Evolutionary conservation across 192 early-diverging fungal genomes (phyloP), one percentile per base, ranked within the genome.

Genomic region (Lobosporangium transversale): DNA sequence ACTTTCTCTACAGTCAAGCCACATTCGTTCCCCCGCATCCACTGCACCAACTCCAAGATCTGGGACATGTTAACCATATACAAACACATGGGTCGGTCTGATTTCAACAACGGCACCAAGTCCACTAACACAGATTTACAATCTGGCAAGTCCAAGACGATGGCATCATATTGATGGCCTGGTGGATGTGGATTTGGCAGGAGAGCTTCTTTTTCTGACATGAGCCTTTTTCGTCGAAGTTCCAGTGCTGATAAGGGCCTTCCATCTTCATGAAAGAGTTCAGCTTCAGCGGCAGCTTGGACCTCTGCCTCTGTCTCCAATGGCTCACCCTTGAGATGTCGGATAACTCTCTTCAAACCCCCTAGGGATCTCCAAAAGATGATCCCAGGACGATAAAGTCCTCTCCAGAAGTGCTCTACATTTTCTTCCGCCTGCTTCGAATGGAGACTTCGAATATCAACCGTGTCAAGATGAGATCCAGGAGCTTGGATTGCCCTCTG

Each of bases 41-140:
- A 53, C 26, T 81, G 70, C 11, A 78, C 68, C 10, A 87, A 48
- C 18, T 84, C 78, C 12, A 87, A 61, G 18, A 87, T 78, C 44
- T 87, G 86, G 2, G 86, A 83, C 81, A 87, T 83, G 51, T 87
- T 87, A 26, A 84, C 84, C 35, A 87, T 70, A 56, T 87, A 87
- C 15, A 84, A 80, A 17, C 84, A 80, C 55, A 87, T 52, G 60
- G 83, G 85, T 3, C 83, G 78, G 59, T 85, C 86, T 11, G 80
- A 78, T n/a, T 78, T 75, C 20, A 87, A 52, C 2, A 70, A 55
- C 6, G 84, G 82, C 6, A 80, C 45, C 6, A 87, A 30, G 15
- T 54, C 64, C 0, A 67, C 35, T 3, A 85, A 58, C 11, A 70
- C 71, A 7, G 59, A 53, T 31, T 63, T 68, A 9, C 82, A 80